Percentiles rank a stretch among this genome's conserved stretches.
Evolutionary conservation across 768 basidiomycete species (phyloP).

Genomic region (Xerocomellus amylosporus): DNA sequence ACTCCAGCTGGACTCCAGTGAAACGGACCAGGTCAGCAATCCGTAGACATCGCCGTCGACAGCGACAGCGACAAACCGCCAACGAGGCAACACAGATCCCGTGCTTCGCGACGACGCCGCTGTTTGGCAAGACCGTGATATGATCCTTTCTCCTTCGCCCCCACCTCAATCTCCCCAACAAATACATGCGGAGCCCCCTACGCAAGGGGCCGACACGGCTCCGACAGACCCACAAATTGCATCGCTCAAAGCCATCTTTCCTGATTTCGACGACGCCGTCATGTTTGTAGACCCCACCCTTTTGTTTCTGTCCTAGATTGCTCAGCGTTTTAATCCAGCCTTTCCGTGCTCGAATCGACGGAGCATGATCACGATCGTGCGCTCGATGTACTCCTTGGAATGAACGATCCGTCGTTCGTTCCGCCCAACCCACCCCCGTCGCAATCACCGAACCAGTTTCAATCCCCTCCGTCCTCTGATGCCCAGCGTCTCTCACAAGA

Average conservation of each 20-base stretch:
- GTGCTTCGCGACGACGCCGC: not conserved
- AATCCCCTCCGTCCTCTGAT: conserved; percentile 25
- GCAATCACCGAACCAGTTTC: not conserved
- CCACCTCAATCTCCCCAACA: conserved; percentile 6
- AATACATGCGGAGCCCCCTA: not conserved
- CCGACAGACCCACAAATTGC: conserved; percentile 48
- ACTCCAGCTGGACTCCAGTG: not conserved
- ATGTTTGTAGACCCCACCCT: conserved; percentile 44
- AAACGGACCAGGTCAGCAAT: conserved; percentile 6
- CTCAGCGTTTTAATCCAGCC: conserved; percentile 35
- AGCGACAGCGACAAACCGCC: not conserved
- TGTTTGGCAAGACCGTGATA: conserved; percentile 4
- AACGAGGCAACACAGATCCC: not conserved
- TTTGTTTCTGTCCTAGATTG: not conserved
- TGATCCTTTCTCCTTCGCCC: conserved; percentile 22
- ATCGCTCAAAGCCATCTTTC: conserved; percentile 66
- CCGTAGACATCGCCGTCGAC: conserved; percentile 3
- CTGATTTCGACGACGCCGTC: conserved; percentile 73
- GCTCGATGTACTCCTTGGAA: conserved; percentile 72
- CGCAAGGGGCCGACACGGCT: not conserved
- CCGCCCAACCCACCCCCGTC: conserved; percentile 28
- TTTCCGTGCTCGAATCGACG: conserved; percentile 71
- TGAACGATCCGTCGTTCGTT: conserved; percentile 80
- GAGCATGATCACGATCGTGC: conserved; percentile 70
- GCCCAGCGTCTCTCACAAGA: conserved; percentile 44